Conservation (phyloP, 768 basidiomycete genomes). For the Psilocybe cyanescens region DNA sequence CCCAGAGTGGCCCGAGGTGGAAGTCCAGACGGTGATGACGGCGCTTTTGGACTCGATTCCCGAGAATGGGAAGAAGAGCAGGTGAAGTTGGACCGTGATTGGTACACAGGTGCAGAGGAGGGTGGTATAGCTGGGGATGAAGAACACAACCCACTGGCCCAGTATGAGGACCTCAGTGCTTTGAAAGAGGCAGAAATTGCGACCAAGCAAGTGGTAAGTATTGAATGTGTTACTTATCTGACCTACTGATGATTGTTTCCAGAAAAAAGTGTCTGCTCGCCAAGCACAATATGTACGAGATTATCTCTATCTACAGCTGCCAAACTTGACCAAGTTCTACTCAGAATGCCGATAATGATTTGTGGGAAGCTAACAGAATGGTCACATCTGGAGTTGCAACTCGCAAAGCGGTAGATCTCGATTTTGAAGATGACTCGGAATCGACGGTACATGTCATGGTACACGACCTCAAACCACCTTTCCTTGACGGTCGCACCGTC, state of each 20-base stretch:
- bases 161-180: conserved; percentile 84
- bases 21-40: conserved; percentile 73
- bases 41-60: conserved; percentile 66
- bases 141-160: conserved; percentile 89
- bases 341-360: conserved; percentile 96
- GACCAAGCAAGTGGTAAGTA: conserved; percentile 70
- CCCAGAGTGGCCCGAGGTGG: conserved; percentile 68
- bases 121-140: conserved; percentile 86
- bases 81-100: conserved; percentile 87
- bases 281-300: conserved; percentile 92
- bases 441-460: conserved; percentile 98
- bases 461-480: conserved; percentile 96
- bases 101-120: conserved; percentile 94
- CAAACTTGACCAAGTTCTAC: conserved; percentile 1
- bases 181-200: conserved; percentile 77
- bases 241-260: conserved; percentile 21
- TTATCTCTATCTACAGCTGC: not conserved
- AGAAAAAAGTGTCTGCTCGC: conserved; percentile 90
- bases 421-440: conserved; percentile 96
- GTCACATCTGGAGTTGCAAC: conserved; percentile 93
- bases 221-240: not conserved
- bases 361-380: conserved; percentile 99
- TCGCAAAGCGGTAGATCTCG: conserved; percentile 84
- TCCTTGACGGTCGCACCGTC: conserved; percentile 94
- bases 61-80: conserved; percentile 99